Base-by-base conservation (phyloP, 1,139 yeast species). In the Yamadazyma spencermartinsiae region DNA sequence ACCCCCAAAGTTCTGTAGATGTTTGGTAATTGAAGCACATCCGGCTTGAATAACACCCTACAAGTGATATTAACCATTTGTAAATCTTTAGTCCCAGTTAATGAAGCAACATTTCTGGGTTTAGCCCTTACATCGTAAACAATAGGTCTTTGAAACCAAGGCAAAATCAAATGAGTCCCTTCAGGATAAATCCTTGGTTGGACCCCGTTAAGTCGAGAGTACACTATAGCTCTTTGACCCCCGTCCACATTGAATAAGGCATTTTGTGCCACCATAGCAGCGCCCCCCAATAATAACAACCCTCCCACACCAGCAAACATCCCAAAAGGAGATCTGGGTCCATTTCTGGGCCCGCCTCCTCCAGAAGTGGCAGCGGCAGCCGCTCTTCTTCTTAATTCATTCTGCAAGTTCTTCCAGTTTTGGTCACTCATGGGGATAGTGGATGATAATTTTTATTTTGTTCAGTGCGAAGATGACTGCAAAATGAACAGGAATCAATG, bases 61-160 rank as follows among this genome's bases (percentile, higher is more conserved):
- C 99, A 92, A 15, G 98, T 90, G 55, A 92, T 92, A 66, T 90
- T 94, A 38, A 92, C 99, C 99, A 92, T 92, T 69, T 92, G 99
- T 60, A 92, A 76, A 66, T 92, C 98, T 69, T 92, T 92, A 23
- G 99, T 92, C 48, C 99, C 98, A 4, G 99, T 92, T 60, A 92
- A 76, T 10, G 96, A 87, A n/a, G 98, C 89, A 47, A 92, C 95
- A 55, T 89, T 90, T 67, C 98, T 81, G 40, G 98, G 98, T 63
- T 88, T 92, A 38, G 98, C 98, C 56, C 99, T 80, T 41, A 94
- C 96, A 61, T 92, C 98, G 62, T 86, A 92, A 37, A 89, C 80
- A 37, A 89, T 75, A 31, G 98, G 98, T 41, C 90, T 84, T 65
- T 92, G 97, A 47, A 94, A 68, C 94, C 98, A 90, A 31, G 99